phyloP scores from a whole-genome alignment of 495 filamentous ascomycete species.

The Penicillium desertorum region DNA sequence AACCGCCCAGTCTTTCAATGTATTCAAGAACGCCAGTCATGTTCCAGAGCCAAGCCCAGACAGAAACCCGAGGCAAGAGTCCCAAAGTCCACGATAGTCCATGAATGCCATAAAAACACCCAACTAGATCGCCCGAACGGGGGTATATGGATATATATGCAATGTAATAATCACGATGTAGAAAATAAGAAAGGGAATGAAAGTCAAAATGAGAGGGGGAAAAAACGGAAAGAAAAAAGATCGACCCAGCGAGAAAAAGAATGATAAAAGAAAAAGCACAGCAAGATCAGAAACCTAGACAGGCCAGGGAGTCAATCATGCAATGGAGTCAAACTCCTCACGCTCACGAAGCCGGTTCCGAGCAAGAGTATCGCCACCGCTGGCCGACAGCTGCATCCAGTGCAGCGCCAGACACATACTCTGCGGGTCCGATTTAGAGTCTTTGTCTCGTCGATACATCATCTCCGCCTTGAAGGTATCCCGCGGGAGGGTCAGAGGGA shows the following conservation, averaged over 20 bases:
- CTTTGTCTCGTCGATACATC: slow-evolving; percentile 60
- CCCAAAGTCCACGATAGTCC: slow-evolving; percentile 1
- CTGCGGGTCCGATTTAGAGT: slow-evolving; percentile 71
- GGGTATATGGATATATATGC: slow-evolving; percentile 36
- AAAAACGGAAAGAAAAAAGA: slow-evolving; percentile 10
- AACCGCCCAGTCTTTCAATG: slow-evolving; percentile 22
- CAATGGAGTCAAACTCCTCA: slow-evolving; percentile 58
- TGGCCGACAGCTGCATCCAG: slow-evolving; percentile 94
- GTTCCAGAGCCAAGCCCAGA: background rate
- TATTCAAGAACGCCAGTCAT: slow-evolving; percentile 21
- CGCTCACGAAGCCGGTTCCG: slow-evolving; percentile 78
- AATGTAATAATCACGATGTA: slow-evolving; percentile 21
- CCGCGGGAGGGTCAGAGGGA: slow-evolving; percentile 79
- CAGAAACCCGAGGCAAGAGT: background rate
- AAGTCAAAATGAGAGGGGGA: background rate
- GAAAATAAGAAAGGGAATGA: background rate
- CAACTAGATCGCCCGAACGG: slow-evolving; percentile 28
- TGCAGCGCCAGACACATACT: slow-evolving; percentile 96
- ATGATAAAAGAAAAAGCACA: slow-evolving; percentile 16
- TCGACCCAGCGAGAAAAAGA: slow-evolving; percentile 16
- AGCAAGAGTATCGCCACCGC: slow-evolving; percentile 84
- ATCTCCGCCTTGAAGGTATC: slow-evolving; percentile 91
- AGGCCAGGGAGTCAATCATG: slow-evolving; percentile 31
- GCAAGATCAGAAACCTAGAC: slow-evolving; percentile 14
- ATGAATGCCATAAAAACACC: slow-evolving; percentile 21